Conservation (phyloP, 352 stramenopile genomes). For the Phytophthora pistaciae region DNA sequence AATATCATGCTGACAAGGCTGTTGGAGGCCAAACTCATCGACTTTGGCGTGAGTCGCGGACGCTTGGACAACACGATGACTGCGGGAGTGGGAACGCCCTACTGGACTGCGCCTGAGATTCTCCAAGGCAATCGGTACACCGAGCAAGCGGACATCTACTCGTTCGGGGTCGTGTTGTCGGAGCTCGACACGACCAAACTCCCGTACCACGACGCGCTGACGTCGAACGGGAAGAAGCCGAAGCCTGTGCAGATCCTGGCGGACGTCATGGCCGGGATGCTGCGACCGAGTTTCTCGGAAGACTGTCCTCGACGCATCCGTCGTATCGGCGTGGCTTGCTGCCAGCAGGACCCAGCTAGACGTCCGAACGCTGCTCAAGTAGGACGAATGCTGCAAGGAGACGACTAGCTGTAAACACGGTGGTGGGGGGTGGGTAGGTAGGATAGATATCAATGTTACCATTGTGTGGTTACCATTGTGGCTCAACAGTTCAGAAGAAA, state of each 20-base stretch:
- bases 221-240: constrained; percentile 33
- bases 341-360: constrained; percentile 45
- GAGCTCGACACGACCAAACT: constrained; percentile 45
- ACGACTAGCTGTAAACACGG: neutral
- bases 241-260: constrained; percentile 56
- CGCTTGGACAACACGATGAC: constrained; percentile 41
- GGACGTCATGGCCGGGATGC: constrained; percentile 44
- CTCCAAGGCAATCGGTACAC: constrained; percentile 37
- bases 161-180: constrained; percentile 48
- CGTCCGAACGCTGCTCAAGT: constrained; percentile 40
- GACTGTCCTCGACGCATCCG: constrained; percentile 50
- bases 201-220: constrained; percentile 38
- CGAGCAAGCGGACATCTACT: constrained; percentile 49
- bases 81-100: constrained; percentile 32
- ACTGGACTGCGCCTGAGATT: constrained; percentile 49
- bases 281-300: constrained; percentile 53
- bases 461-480: no score
- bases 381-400: constrained; percentile 16
- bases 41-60: constrained; percentile 42
- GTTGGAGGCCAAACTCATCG: constrained; percentile 68
- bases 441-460: no score
- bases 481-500: neutral
- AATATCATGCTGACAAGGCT: constrained; percentile 75
- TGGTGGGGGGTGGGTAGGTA: no score
- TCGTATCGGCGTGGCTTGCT: constrained; percentile 45